Conservation (phyloP, 2,329 filamentous ascomycete species). For the Ramularia endophylla region DNA sequence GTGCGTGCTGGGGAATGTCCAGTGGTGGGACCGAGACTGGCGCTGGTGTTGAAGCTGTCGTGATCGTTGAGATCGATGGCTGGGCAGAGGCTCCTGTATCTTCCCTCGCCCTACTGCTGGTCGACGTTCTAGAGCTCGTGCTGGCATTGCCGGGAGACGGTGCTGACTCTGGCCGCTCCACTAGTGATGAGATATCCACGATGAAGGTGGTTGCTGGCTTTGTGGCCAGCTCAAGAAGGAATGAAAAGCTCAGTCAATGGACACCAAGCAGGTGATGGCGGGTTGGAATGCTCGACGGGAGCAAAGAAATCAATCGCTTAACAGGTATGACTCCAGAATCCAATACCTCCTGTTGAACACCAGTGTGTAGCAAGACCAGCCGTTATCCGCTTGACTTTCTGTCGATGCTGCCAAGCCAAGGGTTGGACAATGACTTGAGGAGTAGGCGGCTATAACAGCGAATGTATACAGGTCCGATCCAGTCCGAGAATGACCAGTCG, state of each 20-base stretch:
- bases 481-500: constrained; percentile 1
- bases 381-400: no score
- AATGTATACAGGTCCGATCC: no score
- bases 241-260: background rate
- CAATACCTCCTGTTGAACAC: no score
- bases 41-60: constrained; percentile 19
- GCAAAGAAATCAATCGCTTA: no score
- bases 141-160: constrained; percentile 49
- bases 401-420: no score
- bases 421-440: no score
- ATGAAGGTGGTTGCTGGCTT: constrained; percentile 53
- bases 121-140: constrained; percentile 29
- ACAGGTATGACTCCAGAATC: no score
- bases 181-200: constrained; percentile 92
- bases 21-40: constrained; percentile 17
- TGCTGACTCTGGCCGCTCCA: constrained; percentile 72
- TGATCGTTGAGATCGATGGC: constrained; percentile 15
- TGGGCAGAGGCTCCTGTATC: constrained; percentile 17
- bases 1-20: constrained; percentile 14
- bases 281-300: no score
- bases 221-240: constrained; percentile 36
- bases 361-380: no score
- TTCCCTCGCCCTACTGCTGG: constrained; percentile 21
- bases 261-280: no score
- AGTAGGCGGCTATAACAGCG: no score